These are phyloP conservation scores for Ustilago trichophora DNA, from an alignment of 1,284 basidiomycete genomes.

Conservation along the genomic window DNA sequence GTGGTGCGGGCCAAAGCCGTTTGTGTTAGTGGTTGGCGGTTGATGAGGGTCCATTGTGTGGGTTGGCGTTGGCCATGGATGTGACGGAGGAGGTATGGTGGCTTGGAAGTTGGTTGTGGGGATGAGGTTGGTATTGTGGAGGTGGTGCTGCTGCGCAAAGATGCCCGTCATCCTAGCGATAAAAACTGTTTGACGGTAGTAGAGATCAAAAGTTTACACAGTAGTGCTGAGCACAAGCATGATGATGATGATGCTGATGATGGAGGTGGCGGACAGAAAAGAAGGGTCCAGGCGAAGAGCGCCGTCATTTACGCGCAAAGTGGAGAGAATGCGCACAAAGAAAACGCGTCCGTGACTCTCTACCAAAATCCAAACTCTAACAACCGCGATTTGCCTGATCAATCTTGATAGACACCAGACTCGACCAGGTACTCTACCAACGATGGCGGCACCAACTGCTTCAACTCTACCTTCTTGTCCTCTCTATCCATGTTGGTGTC, in stretches of 20 bases:
- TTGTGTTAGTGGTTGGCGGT: too few species aligned
- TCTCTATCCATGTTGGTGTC: neutral
- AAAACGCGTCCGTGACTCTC: too few species aligned
- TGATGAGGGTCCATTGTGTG: neutral
- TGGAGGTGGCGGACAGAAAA: neutral
- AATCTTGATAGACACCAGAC: constrained; percentile 19
- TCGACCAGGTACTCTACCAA: constrained; percentile 49
- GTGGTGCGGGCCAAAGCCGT: too few species aligned
- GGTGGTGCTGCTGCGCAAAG: constrained; percentile 10
- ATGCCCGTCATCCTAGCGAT: constrained; percentile 10
- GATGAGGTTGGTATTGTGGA: neutral
- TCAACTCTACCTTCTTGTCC: constrained; percentile 13
- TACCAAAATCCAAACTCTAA: too few species aligned
- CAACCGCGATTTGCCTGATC: neutral
- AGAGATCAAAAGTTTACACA: too few species aligned
- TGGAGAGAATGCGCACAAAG: too few species aligned
- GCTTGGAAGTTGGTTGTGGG: too few species aligned
- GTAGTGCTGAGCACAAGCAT: neutral
- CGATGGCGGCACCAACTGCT: constrained; percentile 34
- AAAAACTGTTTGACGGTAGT: too few species aligned
- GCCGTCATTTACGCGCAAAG: constrained; percentile 24
- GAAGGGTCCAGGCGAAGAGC: constrained; percentile 11
- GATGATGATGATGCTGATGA: constrained; percentile 2
- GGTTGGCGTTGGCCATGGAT: too few species aligned
- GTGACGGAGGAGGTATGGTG: too few species aligned